phyloP scores from a whole-genome alignment of 2,329 filamentous ascomycete genomes.

The Beauveria bassiana region DNA sequence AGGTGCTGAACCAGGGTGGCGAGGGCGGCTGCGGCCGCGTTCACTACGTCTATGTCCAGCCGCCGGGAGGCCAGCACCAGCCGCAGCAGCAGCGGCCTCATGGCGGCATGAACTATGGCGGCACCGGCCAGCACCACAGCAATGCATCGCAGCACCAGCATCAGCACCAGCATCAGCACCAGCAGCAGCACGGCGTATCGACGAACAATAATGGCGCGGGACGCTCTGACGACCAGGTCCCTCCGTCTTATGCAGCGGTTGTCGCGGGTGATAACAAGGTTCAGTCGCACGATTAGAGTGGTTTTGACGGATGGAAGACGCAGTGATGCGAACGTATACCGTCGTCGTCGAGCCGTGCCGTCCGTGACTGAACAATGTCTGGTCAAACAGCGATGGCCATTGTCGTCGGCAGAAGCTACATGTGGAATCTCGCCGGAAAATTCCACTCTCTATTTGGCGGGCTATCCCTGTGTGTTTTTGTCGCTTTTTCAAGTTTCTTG shows the following conservation, averaged over 20 bases:
- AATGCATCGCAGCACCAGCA: slow-evolving; percentile 13
- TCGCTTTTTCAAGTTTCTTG: neutral
- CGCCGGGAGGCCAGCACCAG: slow-evolving; percentile 32
- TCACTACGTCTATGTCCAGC: slow-evolving; percentile 70
- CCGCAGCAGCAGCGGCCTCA: slow-evolving; percentile 36
- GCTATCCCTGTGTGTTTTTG: neutral
- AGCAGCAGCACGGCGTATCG: slow-evolving; percentile 23
- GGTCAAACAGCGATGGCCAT: neutral
- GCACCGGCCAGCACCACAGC: slow-evolving; percentile 17
- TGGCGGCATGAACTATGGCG: slow-evolving; percentile 29
- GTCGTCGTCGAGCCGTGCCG: neutral
- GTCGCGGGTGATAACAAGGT: slow-evolving; percentile 88
- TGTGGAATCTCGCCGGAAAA: too few species aligned
- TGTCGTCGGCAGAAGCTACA: neutral
- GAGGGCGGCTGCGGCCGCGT: slow-evolving; percentile 35
- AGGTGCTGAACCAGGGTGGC: slow-evolving; percentile 50
- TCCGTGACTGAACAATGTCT: neutral
- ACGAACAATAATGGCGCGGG: slow-evolving; percentile 32
- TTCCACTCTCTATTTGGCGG: too few species aligned
- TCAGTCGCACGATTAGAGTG: slow-evolving; percentile 38
- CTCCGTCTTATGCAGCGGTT: slow-evolving; percentile 85
- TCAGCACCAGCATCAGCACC: neutral
- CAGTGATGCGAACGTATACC: neutral
- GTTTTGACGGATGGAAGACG: slow-evolving; percentile 22
- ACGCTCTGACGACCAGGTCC: slow-evolving; percentile 31